Conservation (phyloP, 176 grass and related monocot genomes). For the Poa annua region DNA sequence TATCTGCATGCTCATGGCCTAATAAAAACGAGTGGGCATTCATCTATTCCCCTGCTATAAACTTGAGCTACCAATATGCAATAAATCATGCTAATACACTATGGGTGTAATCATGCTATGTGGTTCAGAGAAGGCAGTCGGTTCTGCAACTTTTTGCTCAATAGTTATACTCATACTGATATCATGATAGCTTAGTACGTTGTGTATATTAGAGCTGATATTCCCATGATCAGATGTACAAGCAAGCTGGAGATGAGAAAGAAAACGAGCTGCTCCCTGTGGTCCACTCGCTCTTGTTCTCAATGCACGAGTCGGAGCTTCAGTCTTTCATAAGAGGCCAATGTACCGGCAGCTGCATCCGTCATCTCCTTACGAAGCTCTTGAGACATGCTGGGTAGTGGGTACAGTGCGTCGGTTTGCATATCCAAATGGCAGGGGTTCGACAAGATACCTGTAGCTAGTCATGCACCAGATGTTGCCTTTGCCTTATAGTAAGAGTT, state of each 20-base stretch:
- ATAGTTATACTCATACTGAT: neutral
- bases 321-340: constrained; percentile 55
- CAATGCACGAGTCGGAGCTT: constrained; percentile 65
- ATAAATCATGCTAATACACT: neutral
- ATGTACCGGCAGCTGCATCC: constrained; percentile 76
- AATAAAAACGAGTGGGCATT: neutral
- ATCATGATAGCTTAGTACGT: neutral
- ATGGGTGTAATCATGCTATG: neutral
- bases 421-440: no score
- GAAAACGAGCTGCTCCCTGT: constrained; percentile 67
- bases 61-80: neutral
- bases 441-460: no score
- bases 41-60: neutral
- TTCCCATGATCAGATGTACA: constrained; percentile 60
- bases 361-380: constrained; percentile 67
- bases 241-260: constrained; percentile 59
- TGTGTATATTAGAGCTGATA: neutral
- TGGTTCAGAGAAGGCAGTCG: neutral
- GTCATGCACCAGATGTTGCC: no score
- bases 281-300: constrained; percentile 73
- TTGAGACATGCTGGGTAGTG: constrained; percentile 74
- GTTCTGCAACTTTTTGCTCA: neutral
- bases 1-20: neutral
- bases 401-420: constrained; percentile 77
- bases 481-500: no score